A percentile compares a stretch with the other conserved stretches of the same genome.
Evolutionary conservation across 139 green algal genomes (phyloP).

Genomic region (Mesostigma viride): DNA sequence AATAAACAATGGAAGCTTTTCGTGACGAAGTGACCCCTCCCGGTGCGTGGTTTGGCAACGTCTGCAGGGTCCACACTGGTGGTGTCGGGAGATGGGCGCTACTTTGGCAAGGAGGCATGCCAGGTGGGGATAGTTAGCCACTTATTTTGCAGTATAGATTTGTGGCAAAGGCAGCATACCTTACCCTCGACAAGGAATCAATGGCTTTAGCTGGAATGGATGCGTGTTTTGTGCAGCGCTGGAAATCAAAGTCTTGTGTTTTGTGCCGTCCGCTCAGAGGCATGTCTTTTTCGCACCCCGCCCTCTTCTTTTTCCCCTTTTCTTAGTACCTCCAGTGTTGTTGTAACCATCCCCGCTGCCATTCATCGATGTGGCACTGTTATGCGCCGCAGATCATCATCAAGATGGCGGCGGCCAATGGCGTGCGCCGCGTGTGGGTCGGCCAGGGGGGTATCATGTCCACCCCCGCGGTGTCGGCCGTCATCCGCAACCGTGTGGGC

Average conservation of each 20-base stretch:
- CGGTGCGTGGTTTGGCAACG: neutral
- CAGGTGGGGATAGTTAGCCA: no score
- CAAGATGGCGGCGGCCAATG: slow-evolving; percentile 33
- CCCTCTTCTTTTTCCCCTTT: neutral
- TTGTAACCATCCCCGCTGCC: no score
- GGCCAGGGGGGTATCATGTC: slow-evolving; percentile 32
- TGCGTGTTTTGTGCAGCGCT: neutral
- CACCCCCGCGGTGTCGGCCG: slow-evolving; percentile 35
- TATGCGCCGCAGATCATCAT: slow-evolving; percentile 29
- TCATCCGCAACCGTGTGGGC: slow-evolving; percentile 33
- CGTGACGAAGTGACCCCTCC: neutral
- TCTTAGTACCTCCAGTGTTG: no score
- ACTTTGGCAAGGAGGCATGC: slow-evolving; percentile 32
- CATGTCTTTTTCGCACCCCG: neutral
- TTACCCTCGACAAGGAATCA: neutral
- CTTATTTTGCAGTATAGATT: no score
- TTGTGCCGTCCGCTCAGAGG: neutral
- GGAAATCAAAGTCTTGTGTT: neutral
- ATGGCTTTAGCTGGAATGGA: neutral
- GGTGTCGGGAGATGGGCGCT: slow-evolving; percentile 36
- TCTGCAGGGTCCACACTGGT: slow-evolving; percentile 28
- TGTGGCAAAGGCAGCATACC: no score
- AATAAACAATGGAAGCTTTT: neutral
- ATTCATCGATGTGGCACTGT: neutral
- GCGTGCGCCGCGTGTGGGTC: slow-evolving; percentile 25